Evolutionary conservation across 2,329 filamentous ascomycete genomes (phyloP), one percentile per base, ranked within the genome.

Genomic region (Aureobasidium sp.): DNA sequence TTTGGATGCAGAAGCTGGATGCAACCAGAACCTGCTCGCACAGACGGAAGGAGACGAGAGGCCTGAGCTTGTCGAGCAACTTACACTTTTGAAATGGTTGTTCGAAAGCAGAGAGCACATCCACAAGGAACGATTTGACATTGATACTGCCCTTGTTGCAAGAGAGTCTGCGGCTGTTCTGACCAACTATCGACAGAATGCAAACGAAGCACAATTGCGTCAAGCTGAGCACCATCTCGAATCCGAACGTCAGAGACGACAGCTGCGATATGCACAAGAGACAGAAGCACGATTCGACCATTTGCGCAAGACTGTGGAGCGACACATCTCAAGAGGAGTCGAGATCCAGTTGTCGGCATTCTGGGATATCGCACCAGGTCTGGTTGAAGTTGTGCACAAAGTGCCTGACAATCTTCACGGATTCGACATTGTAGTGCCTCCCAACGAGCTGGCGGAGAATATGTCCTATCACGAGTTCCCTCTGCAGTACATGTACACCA

Each of bases 11-110:
- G 61, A 59, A 13, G 39, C 55, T 39, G 25, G 16, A 13, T 30
- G 37, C 21, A 30, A 59, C n/a, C 48, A 59, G 25, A 58, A 42
- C 42, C 93, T 96, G 69, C 85, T 91, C 73, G 88, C 91, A 0
- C 92, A 97, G 72, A 91, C 96, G 73, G 93, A 97, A 76, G 93
- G 94, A 21, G 93, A 97, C 67, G 93, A 97, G 72, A 87, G 92
- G 71, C 94, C 94, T 0, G 94, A 99, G 74, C 81, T 97, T 0
- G 79, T 97, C 2, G 94, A 99, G 74, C 96, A 96, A 75, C 81
- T 99, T 13, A 97, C 93, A 0, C 83, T 97, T 52, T 81, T 97
- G 15, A 99, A 97, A 70, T 97, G 94, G 92, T 86, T 97, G 9
- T 97, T 97, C 68, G 94, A 99, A 72, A 88, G 89, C 1, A 86